Evolutionary conservation across 2,329 filamentous ascomycete species (phyloP), one percentile per base, ranked within the genome.

Genomic region (Fusarium praegraminearum): DNA sequence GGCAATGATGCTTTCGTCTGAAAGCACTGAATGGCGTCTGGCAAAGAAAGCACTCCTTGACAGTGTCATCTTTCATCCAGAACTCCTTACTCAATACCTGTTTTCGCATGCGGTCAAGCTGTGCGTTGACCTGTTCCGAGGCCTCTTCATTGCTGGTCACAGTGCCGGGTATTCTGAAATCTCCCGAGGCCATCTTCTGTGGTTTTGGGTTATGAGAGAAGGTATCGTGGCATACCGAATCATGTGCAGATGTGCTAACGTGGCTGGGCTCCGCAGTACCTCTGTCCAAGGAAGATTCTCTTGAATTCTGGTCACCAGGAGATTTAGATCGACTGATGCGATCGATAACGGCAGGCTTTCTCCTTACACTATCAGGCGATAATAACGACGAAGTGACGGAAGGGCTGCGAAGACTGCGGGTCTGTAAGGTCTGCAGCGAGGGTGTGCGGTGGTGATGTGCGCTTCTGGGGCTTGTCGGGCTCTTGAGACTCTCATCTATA

Each of bases 51-150:
- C 96, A 99, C 74, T 98, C 95, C 77, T 97, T 98, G 63, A 95
- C 97, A 67, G 97, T 98, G 76, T 98, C 96, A 77, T 99, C 96
- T 63, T 94, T 93, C 96, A 99, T 99, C 96, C 95, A 98, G 74
- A 97, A 98, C 73, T 98, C 94, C 76, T 94, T 96, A 78, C 93
- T 97, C 46, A 98, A 82, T 10, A 99, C 90, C 76, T 95, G 94
- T 74, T 93, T 92, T 67, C 91, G 89, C 84, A 97, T 91, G 72
- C 92, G 90, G 51, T 89, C 88, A 9, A 91, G 81, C 57, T 87
- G 85, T 11, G 87, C 85, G 73, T 83, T 90, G 61, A 90, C 87
- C 50, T 84, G 82, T 62, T 88, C 88, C 3, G 86, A 85, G 7
- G 84, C 85, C 4, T 86, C 86, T 71, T 89, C 87, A 35, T 75